Conservation (phyloP, 2,329 filamentous ascomycete species). For the Penicillium sp. region DNA sequence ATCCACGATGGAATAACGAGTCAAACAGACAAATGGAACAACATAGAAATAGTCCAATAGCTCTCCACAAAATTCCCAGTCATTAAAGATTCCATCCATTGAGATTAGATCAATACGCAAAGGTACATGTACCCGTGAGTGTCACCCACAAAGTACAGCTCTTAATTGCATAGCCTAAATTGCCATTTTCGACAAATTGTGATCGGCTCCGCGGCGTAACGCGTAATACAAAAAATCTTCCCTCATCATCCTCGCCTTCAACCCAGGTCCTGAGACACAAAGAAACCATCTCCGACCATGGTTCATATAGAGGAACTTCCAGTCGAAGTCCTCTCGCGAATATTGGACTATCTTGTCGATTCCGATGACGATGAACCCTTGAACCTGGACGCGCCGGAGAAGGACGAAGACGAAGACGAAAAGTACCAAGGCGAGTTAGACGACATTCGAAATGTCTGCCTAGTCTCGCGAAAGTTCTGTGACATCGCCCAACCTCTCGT, state of each 20-base stretch:
- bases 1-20: too few species aligned
- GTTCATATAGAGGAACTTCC: slow-evolving; percentile 18
- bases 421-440: neutral
- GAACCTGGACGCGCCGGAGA: neutral
- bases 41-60: too few species aligned
- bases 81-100: too few species aligned
- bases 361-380: neutral
- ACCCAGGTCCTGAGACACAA: neutral
- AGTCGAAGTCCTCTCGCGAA: slow-evolving; percentile 18
- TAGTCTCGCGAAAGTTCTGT: slow-evolving; percentile 21
- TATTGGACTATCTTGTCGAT: slow-evolving; percentile 11
- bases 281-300: slow-evolving; percentile 10
- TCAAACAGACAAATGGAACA: too few species aligned
- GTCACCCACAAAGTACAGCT: neutral
- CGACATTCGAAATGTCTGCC: slow-evolving; percentile 15
- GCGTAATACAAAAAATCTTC: too few species aligned
- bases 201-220: neutral
- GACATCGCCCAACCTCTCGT: slow-evolving; percentile 24
- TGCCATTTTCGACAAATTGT: neutral
- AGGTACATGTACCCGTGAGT: too few species aligned
- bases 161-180: slow-evolving; percentile 1
- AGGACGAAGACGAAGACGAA: neutral
- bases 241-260: slow-evolving; percentile 2
- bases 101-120: too few species aligned
- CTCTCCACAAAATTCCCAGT: too few species aligned